Base-by-base conservation (phyloP, 1,284 basidiomycete genomes). In the Papiliotrema terrestris region DNA sequence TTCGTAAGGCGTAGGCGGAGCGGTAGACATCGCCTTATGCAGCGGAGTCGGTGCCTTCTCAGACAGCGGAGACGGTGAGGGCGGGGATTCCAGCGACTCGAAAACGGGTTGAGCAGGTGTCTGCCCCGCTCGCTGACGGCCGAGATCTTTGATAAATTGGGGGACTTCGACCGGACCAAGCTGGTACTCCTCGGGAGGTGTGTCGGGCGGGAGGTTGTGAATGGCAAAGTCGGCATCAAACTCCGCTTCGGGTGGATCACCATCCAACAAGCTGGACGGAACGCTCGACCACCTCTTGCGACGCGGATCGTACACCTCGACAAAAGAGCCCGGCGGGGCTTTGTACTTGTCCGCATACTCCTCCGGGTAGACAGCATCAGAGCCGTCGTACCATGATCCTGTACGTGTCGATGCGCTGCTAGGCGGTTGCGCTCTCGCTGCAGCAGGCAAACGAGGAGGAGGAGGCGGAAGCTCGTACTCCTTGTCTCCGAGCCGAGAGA, bases 141-240 rank as follows among this genome's bases (percentile, higher is more conserved):
- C n/a, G n/a, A n/a, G n/a, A 36, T 45, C 23, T 45, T 32, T 25
- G 19, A 47, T 47, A 19, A 32, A 39, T n/a, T 49, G 36, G 20
- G 35, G 36, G 13, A 53, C 35, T 14, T 19, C 5, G 13, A 52
- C 39, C 15, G 42, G 51, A 14, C 32, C 23, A 14, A 45, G 22
- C 3, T 29, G 19, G 39, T 62, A 65, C 29, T 68, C 66, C 4
- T 56, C 54, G 0, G 69, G 67, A 2, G 75, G 74, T 3, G 63
- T 61, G 9, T 60, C 53, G 2, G 72, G 70, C 4, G 74, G 74
- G 1, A 77, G 59, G 51, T 69, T 67, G 17, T 59, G 52, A 44
- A 74, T 57, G 13, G 17, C 23, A 49, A 65, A 69, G 5, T 71
- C 67, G 42, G 70, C 67, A 48, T 75, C 71, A 54, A 71, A 73